phyloP scores from a whole-genome alignment of 1,284 basidiomycete species.

The Sanghuangporus weigelae region DNA sequence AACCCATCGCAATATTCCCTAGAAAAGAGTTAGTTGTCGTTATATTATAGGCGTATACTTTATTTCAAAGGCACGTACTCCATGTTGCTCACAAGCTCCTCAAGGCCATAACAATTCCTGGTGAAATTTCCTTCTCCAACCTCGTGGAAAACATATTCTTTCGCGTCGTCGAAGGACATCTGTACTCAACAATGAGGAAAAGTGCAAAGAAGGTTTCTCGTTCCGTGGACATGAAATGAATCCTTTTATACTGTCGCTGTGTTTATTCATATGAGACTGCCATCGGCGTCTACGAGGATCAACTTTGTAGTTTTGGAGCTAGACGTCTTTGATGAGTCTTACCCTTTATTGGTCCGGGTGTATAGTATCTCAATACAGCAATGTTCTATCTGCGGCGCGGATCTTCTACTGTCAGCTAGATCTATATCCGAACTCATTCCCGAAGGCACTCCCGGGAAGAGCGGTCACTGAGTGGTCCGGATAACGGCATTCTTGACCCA shows the following conservation, averaged over 20 bases:
- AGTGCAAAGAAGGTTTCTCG: background rate
- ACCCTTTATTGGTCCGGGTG: too few species aligned
- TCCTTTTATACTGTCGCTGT: too few species aligned
- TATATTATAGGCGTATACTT: background rate
- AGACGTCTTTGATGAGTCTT: background rate
- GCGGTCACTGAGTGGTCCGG: too few species aligned
- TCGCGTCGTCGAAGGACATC: background rate
- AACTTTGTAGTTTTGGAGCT: background rate
- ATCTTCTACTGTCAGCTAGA: too few species aligned
- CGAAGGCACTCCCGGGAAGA: too few species aligned
- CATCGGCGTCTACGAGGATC: background rate
- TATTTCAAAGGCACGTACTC: background rate
- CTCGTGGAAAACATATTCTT: conserved; percentile 2
- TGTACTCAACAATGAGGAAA: background rate
- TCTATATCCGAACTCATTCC: too few species aligned
- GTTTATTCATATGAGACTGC: background rate
- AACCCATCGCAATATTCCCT: conserved; percentile 3
- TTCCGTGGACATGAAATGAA: too few species aligned
- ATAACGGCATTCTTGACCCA: too few species aligned
- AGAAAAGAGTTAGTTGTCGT: background rate
- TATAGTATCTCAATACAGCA: too few species aligned
- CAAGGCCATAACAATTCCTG: background rate
- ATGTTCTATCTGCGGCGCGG: too few species aligned
- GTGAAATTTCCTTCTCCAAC: background rate
- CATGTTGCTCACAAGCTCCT: background rate